Base-by-base conservation (phyloP, 1,284 basidiomycete species). In the Boletus subluridellus region DNA sequence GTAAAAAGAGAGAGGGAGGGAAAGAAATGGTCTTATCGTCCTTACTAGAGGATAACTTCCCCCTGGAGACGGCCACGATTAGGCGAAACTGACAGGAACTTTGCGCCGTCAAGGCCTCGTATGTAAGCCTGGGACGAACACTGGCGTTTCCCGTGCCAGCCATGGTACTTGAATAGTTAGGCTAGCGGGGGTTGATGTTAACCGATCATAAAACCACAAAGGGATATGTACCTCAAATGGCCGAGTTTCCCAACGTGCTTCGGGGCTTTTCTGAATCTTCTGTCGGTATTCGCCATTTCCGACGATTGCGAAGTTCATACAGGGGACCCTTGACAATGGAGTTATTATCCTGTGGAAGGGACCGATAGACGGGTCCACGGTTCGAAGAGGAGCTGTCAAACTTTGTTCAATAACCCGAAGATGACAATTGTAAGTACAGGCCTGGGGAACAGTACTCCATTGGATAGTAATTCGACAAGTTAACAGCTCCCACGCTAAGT, bases 171-270 rank as follows among this genome's bases (percentile, higher is more conserved):
- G 3, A 35, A 35, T 46, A 5, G 28, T 35, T 17, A 12, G 32
- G 17, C 4, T 17, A 35, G 35, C 41, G 53, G 44, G 37, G 14
- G 12, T 42, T 34, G n/a, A 50, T 37, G 30, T 42, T 39, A 17
- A 34, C 47, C 57, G 51, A 6, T 26, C 42, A 65, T 55, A 5
- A 41, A 39, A 26, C 55, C 44, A 47, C 44, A 55, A 58, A 7
- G 38, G 46, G 58, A 42, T 32, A 30, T 24, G 24, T 24, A 24
- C 30, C 62, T 55, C 50, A n/a, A 38, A 46, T 45, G 17, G 9
- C 11, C 17, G 11, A 15, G 28, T 34, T 39, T 26, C 30, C 28
- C 15, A 35, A 17, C 5, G 15, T 5, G n/a, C 34, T 14, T 28
- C 9, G 4, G 57, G n/a, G 48, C 37, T 10, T 32, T 24, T 46